Conservation (phyloP, 495 filamentous ascomycete genomes). For the Neurospora sp. region DNA sequence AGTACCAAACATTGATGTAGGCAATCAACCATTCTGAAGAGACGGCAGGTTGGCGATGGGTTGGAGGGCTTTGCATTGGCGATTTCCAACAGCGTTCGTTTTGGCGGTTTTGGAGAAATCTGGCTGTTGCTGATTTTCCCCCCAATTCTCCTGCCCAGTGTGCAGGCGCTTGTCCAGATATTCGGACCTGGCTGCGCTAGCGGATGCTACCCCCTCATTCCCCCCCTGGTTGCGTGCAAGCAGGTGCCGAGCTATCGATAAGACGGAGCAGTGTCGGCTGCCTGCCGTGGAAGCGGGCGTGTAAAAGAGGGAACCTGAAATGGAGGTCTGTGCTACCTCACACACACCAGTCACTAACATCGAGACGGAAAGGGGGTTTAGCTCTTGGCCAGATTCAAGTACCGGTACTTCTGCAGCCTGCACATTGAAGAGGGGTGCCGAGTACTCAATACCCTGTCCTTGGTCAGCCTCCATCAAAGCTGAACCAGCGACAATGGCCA, state of each 20-base stretch:
- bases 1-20: constrained; percentile 18
- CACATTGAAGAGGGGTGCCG: background rate
- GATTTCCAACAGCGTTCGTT: background rate
- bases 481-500: background rate
- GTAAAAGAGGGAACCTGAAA: background rate
- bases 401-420: background rate
- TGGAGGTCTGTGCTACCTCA: background rate
- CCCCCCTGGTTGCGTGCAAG: background rate
- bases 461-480: background rate
- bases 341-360: background rate
- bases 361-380: background rate
- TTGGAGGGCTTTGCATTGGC: background rate
- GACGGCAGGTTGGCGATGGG: background rate
- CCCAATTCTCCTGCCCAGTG: background rate
- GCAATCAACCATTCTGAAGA: constrained; percentile 3
- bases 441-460: background rate
- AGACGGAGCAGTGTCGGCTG: background rate
- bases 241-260: background rate
- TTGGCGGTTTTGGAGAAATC: background rate
- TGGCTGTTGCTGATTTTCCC: background rate
- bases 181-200: background rate
- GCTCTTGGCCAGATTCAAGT: background rate
- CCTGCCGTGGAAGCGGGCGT: background rate
- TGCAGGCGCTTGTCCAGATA: background rate
- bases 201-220: background rate